These are phyloP conservation scores for Cyclostephanos tholiformis DNA, from an alignment of 108 stramenopile species.

Conservation along the genomic window DNA sequence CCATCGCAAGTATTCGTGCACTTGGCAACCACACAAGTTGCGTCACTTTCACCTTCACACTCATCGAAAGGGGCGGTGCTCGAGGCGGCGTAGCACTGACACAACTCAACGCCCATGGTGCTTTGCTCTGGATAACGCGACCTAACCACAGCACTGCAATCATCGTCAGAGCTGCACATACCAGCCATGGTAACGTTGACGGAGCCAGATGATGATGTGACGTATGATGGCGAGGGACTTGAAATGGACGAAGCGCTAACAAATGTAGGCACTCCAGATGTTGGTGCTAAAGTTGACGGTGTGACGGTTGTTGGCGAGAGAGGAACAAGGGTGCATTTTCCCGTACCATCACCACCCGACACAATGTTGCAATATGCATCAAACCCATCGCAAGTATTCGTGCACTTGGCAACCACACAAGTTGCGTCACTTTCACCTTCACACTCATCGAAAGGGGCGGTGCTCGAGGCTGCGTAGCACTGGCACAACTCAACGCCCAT, in stretches of 20 bases:
- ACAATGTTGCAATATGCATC: not conserved
- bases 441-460: not conserved
- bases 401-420: not conserved
- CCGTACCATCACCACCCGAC: not conserved
- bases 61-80: not conserved
- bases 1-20: not conserved
- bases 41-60: not conserved
- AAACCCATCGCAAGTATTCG: not conserved
- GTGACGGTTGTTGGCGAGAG: not conserved
- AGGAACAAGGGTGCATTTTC: not conserved
- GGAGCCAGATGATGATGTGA: not conserved
- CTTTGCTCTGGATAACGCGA: not conserved
- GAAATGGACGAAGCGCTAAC: not conserved
- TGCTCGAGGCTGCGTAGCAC: not conserved
- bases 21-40: not conserved
- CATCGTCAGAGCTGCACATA: not conserved
- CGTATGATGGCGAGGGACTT: no score
- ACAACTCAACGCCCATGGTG: not conserved
- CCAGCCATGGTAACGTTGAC: not conserved
- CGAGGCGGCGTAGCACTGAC: not conserved
- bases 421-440: not conserved
- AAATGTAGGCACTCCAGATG: not conserved
- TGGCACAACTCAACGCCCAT: constrained; percentile 1
- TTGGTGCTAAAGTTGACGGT: not conserved
- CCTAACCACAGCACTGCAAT: not conserved